Conservation (phyloP, 2,329 filamentous ascomycete species). For the Ceratocystis colombiana region DNA sequence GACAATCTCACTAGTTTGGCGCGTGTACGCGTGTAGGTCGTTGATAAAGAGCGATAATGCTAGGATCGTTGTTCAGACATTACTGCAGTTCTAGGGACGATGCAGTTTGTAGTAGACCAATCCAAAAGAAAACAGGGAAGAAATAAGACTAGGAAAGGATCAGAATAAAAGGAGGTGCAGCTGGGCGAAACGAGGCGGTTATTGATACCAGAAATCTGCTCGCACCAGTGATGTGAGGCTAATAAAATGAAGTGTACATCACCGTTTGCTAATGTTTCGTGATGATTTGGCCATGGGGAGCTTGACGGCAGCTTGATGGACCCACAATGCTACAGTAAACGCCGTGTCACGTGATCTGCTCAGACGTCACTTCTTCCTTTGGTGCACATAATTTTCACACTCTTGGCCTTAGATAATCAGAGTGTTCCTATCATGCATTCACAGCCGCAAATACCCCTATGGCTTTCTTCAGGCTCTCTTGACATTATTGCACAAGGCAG, state of each 20-base stretch:
- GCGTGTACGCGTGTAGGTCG: slow-evolving; percentile 6
- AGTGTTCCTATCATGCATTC: no score
- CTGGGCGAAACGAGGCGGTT: background rate
- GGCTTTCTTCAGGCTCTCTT: no score
- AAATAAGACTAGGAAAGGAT: background rate
- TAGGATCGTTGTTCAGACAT: slow-evolving; percentile 19
- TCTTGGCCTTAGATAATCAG: background rate
- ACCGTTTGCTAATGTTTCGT: background rate
- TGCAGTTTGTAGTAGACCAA: background rate
- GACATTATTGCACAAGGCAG: no score
- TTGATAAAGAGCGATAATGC: slow-evolving; percentile 17
- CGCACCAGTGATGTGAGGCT: background rate
- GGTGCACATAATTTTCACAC: background rate
- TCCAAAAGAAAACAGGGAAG: background rate
- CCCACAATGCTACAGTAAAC: background rate
- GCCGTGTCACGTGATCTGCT: background rate
- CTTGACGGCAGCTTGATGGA: background rate
- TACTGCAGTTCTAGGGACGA: background rate
- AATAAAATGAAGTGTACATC: background rate
- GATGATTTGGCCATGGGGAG: background rate
- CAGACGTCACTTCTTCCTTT: slow-evolving; percentile 1
- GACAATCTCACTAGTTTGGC: background rate
- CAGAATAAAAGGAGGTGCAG: background rate
- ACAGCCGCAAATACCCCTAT: no score
- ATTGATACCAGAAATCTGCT: background rate